These are phyloP conservation scores for Auricularia sp. DNA, from an alignment of 768 basidiomycete genomes.

Conservation along the genomic window DNA sequence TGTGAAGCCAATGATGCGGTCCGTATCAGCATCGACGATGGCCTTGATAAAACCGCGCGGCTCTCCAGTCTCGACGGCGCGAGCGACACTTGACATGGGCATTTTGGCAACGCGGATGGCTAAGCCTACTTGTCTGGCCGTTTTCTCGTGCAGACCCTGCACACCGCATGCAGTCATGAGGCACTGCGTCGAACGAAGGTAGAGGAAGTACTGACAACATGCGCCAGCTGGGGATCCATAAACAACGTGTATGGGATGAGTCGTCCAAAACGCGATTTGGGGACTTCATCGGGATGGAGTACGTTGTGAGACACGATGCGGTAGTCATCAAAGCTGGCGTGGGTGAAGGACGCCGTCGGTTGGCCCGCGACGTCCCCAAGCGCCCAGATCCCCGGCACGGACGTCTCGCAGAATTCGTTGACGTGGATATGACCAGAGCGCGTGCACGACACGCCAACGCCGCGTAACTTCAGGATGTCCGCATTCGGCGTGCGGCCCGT, in stretches of 20 bases:
- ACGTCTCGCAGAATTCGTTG: conserved; percentile 6
- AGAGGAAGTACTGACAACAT: conserved; percentile 8
- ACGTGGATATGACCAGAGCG: conserved; percentile 5
- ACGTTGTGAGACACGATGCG: background rate
- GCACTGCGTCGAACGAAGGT: background rate
- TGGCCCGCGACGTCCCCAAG: conserved; percentile 11
- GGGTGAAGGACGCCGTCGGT: conserved; percentile 9
- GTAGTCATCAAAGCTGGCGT: conserved; percentile 9
- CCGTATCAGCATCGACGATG: conserved; percentile 5
- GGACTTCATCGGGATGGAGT: background rate
- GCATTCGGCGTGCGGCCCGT: conserved; percentile 9
- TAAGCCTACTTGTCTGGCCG: background rate
- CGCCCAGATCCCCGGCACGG: conserved; percentile 7
- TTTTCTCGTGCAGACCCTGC: background rate
- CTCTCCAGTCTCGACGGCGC: conserved; percentile 9
- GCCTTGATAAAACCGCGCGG: conserved; percentile 8
- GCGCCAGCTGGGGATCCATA: conserved; percentile 11
- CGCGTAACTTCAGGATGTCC: conserved; percentile 6
- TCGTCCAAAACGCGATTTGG: conserved; percentile 5
- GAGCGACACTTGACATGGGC: conserved; percentile 10
- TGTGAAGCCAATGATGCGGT: conserved; percentile 4
- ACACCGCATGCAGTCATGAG: background rate
- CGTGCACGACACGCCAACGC: conserved; percentile 4
- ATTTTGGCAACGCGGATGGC: conserved; percentile 7
- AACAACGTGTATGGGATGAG: conserved; percentile 9